These are phyloP conservation scores for Mortierella antarctica DNA, from an alignment of 192 early-diverging fungal genomes.

Conservation along the genomic window DNA sequence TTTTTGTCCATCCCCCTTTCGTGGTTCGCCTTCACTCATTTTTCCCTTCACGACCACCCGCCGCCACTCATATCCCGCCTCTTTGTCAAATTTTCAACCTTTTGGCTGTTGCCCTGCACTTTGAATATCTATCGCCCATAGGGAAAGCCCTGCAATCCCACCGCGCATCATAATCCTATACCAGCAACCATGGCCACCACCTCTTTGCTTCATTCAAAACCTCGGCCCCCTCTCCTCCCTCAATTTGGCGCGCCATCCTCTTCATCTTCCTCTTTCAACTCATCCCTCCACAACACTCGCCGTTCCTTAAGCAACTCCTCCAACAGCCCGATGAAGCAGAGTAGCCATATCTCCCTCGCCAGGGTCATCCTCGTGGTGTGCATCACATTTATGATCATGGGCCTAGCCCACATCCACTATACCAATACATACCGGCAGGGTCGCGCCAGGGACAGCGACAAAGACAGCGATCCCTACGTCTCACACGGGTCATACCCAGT, in stretches of 20 bases:
- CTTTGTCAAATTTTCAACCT: no score
- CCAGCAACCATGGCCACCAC: not conserved
- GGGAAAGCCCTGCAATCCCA: no score
- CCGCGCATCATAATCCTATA: no score
- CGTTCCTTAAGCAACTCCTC: not conserved
- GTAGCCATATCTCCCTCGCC: slow-evolving; percentile 21
- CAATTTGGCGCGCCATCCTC: not conserved
- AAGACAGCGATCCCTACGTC: slow-evolving; percentile 7
- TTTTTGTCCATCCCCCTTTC: no score
- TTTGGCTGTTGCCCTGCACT: no score
- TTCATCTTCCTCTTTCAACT: not conserved
- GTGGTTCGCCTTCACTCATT: no score
- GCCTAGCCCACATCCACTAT: slow-evolving; percentile 34
- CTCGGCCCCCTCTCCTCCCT: slow-evolving; percentile 1
- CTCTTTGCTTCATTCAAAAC: not conserved
- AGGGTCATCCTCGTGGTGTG: slow-evolving; percentile 30
- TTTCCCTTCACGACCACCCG: no score
- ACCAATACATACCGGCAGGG: slow-evolving; percentile 2
- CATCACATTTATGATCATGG: slow-evolving; percentile 28
- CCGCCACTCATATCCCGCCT: no score
- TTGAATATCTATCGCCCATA: no score
- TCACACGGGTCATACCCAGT: not conserved
- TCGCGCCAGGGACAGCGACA: not conserved
- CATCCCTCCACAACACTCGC: not conserved
- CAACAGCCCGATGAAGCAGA: not conserved